These are phyloP conservation scores for Curvularia sp. DNA, from an alignment of 2,329 filamentous ascomycete genomes.

Conservation along the genomic window DNA sequence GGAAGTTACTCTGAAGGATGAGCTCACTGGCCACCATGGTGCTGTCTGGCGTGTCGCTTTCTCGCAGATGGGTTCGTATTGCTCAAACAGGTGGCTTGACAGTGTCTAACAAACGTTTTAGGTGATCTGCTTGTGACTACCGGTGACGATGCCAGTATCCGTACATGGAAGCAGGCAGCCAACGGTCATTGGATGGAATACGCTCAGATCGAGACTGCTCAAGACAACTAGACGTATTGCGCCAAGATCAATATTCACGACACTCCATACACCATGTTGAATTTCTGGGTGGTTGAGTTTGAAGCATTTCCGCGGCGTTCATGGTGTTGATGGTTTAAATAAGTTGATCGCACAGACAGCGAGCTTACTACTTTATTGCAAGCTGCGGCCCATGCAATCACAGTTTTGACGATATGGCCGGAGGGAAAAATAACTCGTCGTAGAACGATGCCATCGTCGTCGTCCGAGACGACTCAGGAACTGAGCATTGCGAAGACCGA, in stretches of 20 bases:
- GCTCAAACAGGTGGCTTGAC: too few relatives aligned
- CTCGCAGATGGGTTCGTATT: slow-evolving; percentile 54
- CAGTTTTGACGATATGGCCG: neutral
- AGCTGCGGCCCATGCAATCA: neutral
- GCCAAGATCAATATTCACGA: neutral
- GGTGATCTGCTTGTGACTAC: slow-evolving; percentile 78
- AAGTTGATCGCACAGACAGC: neutral
- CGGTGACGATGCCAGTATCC: slow-evolving; percentile 73
- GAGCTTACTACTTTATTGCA: neutral
- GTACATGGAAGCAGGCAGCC: slow-evolving; percentile 59
- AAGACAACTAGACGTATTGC: slow-evolving; percentile 31
- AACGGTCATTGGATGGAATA: slow-evolving; percentile 59
- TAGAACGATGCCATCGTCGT: slow-evolving; percentile 3
- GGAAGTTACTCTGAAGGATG: slow-evolving; percentile 67
- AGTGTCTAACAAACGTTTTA: slow-evolving; percentile 54
- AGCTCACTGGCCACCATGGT: slow-evolving; percentile 70
- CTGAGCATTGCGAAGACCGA: neutral
- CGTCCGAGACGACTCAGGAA: slow-evolving; percentile 23
- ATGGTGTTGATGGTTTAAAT: slow-evolving; percentile 9
- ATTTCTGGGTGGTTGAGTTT: neutral
- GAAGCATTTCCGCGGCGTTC: neutral
- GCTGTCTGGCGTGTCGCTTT: slow-evolving; percentile 80
- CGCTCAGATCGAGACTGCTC: slow-evolving; percentile 55
- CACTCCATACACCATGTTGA: neutral
- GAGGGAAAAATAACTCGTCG: too few relatives aligned